phyloP scores from a whole-genome alignment of 768 basidiomycete species.

The Lactarius sp. region DNA sequence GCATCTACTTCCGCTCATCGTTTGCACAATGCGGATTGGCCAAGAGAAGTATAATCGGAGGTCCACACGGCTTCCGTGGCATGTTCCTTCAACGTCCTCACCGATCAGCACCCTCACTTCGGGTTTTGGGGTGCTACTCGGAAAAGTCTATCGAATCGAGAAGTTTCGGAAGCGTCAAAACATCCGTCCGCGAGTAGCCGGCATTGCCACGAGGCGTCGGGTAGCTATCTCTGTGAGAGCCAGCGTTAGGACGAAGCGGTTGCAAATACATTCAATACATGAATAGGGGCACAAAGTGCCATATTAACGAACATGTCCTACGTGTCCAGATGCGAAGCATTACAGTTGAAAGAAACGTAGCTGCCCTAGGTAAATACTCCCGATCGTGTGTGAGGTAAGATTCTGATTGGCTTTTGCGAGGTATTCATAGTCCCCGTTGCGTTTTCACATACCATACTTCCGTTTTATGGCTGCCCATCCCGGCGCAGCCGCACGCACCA shows the following conservation, averaged over 20 bases:
- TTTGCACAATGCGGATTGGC: not conserved
- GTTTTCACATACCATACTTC: constrained; percentile 58
- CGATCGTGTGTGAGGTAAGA: constrained; percentile 8
- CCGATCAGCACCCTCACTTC: constrained; percentile 18
- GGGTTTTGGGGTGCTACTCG: constrained; percentile 21
- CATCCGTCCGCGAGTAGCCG: constrained; percentile 17
- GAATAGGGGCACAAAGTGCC: constrained; percentile 3
- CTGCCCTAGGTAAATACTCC: constrained; percentile 15
- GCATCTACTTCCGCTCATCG: not conserved
- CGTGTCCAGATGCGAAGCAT: constrained; percentile 9
- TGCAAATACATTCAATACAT: constrained; percentile 6
- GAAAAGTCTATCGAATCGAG: constrained; percentile 15
- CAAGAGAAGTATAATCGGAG: constrained; percentile 1
- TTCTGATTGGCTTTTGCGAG: constrained; percentile 15
- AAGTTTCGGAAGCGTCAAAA: constrained; percentile 11
- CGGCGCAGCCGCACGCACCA: constrained; percentile 54
- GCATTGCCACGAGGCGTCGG: constrained; percentile 9
- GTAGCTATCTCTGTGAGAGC: constrained; percentile 5
- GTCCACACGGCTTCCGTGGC: not conserved
- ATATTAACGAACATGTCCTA: constrained; percentile 15
- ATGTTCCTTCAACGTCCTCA: constrained; percentile 13
- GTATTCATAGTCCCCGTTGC: constrained; percentile 15
- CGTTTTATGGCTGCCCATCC: constrained; percentile 72
- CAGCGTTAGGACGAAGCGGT: not conserved
- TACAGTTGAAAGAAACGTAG: constrained; percentile 3